Evolutionary conservation across 2,329 filamentous ascomycete genomes (phyloP), one percentile per base, ranked within the genome.

Genomic region (Tothia fuscella): DNA sequence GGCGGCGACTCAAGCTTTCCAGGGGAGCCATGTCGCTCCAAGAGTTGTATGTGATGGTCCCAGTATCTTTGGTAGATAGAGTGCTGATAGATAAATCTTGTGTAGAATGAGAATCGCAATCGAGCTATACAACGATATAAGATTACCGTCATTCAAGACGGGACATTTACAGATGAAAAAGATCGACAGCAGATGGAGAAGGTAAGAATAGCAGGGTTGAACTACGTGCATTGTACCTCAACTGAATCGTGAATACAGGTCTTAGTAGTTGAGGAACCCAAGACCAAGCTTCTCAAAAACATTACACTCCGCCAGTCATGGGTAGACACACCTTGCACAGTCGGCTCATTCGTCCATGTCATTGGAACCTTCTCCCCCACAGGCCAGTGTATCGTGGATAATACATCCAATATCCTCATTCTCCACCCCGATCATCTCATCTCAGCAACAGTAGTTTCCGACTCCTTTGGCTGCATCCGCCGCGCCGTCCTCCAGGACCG

Each of bases 401-500:
- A 96, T 57, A 69, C 73, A 3, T 71, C 80, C 38, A 86, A 88
- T 52, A 82, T 96, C 59, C 66, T 98, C 38, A 87, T 98, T 44
- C 65, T 98, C 12, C 88, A 98, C 54, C 91, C 91, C 0, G 91
- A 98, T 54, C 88, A 96, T 61, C 73, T 98, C 25, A 82, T 98
- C 41, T 96, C 91, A 2, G 82, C 91, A 3, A 96, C 91, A 1
- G 86, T 93, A 4, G 82, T 98, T 32, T 88, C 87, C n/a, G 91
- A 98, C 60, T 94, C 91, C 0, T 94, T 96, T 57, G 80, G 79
- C 19, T 98, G 91, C 56, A 80, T 83, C 56, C 81, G 91, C 14
- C 81, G 89, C 48, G 87, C 91, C 22, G 89, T 96, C 1, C 72
- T 98, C 20, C 88, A 96, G 59, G 89, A 98, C 58, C 80, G 91